phyloP scores from a whole-genome alignment of 148 eudicot species.

The Fagopyrum esculentum region DNA sequence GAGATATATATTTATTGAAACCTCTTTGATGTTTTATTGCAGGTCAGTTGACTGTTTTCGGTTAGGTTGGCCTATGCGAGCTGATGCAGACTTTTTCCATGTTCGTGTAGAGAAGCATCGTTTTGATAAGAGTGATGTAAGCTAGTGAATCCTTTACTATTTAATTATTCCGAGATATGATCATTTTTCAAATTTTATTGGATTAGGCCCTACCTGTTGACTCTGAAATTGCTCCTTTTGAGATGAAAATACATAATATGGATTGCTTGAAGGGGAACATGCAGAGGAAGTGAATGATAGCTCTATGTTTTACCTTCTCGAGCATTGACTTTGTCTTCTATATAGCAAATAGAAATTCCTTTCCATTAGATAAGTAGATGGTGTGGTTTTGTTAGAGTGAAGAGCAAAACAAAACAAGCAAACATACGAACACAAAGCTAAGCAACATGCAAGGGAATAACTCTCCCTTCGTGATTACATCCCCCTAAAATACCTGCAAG shows the following conservation, averaged over 20 bases:
- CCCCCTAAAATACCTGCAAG: background rate
- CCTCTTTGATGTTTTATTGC: constrained; percentile 10
- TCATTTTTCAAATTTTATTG: background rate
- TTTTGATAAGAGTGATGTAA: constrained; percentile 44
- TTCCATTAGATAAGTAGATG: background rate
- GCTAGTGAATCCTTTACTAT: constrained; percentile 15
- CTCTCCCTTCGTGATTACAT: background rate
- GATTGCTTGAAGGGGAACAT: background rate
- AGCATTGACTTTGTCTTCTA: background rate
- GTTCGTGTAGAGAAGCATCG: constrained; percentile 19
- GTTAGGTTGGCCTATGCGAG: constrained; percentile 99
- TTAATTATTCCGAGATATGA: background rate
- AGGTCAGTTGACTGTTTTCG: constrained; percentile 98
- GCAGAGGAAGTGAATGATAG: background rate
- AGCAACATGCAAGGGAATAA: background rate
- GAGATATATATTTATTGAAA: background rate
- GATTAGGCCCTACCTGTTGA: background rate
- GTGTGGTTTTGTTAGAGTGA: background rate
- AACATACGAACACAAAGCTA: background rate
- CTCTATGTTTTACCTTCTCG: background rate
- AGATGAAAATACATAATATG: background rate
- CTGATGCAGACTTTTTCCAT: constrained; percentile 87
- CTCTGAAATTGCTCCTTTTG: background rate
- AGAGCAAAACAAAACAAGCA: background rate
- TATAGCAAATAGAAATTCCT: background rate